Conservation (phyloP, 1,284 basidiomycete genomes). For the Pterulicium gracile region DNA sequence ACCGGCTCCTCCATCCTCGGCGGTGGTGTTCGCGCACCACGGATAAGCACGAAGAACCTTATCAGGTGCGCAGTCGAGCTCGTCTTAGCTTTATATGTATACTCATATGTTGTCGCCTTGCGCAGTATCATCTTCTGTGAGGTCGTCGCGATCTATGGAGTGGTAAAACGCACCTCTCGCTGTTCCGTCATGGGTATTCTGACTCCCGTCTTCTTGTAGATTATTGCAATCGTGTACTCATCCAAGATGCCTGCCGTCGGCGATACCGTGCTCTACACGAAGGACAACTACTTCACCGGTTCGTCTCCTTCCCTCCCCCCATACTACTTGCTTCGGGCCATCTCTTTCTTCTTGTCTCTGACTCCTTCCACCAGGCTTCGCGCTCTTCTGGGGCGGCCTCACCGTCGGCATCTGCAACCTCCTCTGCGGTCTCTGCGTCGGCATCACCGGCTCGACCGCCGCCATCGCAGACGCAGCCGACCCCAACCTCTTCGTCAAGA, state of each 20-base stretch:
- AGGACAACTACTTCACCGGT: conserved; percentile 87
- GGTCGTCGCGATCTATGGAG: conserved; percentile 94
- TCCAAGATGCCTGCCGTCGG: conserved; percentile 59
- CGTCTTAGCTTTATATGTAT: no score
- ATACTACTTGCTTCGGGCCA: conserved; percentile 1
- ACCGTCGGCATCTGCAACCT: conserved; percentile 88
- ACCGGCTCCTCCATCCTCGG: conserved; percentile 94
- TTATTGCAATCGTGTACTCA: conserved; percentile 91
- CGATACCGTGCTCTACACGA: conserved; percentile 61
- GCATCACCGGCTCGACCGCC: conserved; percentile 86
- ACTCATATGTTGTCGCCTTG: no score
- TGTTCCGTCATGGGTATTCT: conserved; percentile 3
- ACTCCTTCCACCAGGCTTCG: conserved; percentile 48
- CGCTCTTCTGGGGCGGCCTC: conserved; percentile 91
- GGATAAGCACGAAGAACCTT: conserved; percentile 96
- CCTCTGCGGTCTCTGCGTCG: conserved; percentile 87
- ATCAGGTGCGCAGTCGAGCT: conserved; percentile 89
- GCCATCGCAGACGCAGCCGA: conserved; percentile 90
- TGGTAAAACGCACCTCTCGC: conserved; percentile 41
- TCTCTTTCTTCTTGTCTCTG: neutral
- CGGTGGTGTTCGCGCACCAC: conserved; percentile 88
- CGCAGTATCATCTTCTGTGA: conserved; percentile 98
- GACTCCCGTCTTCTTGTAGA: conserved; percentile 31
- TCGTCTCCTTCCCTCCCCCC: conserved; percentile 11
- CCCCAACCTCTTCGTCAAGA: conserved; percentile 87